phyloP scores from a whole-genome alignment of 1,139 yeast species.

The Scheffersomyces insectosa region DNA sequence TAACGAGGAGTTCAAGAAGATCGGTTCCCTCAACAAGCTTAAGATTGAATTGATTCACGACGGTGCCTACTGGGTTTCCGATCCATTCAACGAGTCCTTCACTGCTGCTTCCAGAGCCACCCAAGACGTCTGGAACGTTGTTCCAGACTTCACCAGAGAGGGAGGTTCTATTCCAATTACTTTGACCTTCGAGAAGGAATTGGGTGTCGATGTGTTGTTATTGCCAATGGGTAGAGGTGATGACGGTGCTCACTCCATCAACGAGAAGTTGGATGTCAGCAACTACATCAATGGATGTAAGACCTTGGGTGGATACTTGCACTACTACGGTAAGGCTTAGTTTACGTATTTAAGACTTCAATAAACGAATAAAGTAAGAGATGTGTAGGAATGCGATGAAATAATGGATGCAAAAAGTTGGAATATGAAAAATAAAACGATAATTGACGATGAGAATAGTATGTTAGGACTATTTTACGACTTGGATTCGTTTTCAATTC shows the following conservation, averaged over 20 bases:
- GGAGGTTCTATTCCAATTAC: conserved; percentile 99
- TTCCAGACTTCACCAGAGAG: conserved; percentile 96
- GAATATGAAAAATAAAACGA: no score
- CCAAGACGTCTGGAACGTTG: conserved; percentile 88
- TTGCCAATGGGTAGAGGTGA: conserved; percentile 99
- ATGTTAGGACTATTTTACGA: no score
- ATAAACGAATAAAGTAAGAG: no score
- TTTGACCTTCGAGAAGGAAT: conserved; percentile 81
- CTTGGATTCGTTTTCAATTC: no score
- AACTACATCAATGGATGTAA: conserved; percentile 94
- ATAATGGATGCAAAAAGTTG: no score
- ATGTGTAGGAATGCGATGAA: no score
- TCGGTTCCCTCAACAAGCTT: conserved; percentile 75
- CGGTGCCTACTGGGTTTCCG: conserved; percentile 95
- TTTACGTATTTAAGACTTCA: background rate
- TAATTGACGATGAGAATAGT: no score
- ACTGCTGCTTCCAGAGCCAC: conserved; percentile 95
- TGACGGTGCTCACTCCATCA: conserved; percentile 98
- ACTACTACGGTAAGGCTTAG: conserved; percentile 62
- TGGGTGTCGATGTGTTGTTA: conserved; percentile 81
- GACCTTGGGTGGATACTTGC: conserved; percentile 90
- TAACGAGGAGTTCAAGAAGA: conserved; percentile 59
- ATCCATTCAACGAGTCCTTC: conserved; percentile 90
- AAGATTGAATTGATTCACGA: conserved; percentile 82
- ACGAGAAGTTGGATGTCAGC: conserved; percentile 85